These are phyloP conservation scores for Elongisporangium prolatum DNA, from an alignment of 352 stramenopile genomes.

Conservation along the genomic window DNA sequence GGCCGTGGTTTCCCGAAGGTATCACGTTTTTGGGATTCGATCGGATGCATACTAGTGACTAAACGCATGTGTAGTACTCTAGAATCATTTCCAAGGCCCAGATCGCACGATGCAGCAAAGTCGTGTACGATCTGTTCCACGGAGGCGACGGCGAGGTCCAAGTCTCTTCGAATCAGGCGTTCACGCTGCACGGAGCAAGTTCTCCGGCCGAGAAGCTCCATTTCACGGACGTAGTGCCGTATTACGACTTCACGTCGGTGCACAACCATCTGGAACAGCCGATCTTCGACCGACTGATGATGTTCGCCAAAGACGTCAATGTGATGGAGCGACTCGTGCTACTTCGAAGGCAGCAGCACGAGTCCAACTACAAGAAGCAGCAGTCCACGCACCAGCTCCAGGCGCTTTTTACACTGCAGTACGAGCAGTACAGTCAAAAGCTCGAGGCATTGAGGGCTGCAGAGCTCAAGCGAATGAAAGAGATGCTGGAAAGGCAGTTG, in stretches of 20 bases:
- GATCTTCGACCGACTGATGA: slow-evolving; percentile 55
- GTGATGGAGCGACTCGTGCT: slow-evolving; percentile 48
- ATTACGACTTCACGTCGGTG: slow-evolving; percentile 46
- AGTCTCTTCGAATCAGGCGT: slow-evolving; percentile 36
- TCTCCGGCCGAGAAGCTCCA: slow-evolving; percentile 46
- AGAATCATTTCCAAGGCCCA: slow-evolving; percentile 45
- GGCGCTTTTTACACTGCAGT: slow-evolving; percentile 40
- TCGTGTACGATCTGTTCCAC: slow-evolving; percentile 48
- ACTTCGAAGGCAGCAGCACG: slow-evolving; percentile 43
- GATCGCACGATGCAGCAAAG: slow-evolving; percentile 39
- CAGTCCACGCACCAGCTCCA: slow-evolving; percentile 41
- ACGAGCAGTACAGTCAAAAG: slow-evolving; percentile 23
- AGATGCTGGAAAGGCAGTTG: slow-evolving; percentile 40
- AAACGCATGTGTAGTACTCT: slow-evolving; percentile 47
- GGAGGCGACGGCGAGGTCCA: slow-evolving; percentile 16
- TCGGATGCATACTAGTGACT: no score
- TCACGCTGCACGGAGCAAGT: slow-evolving; percentile 35
- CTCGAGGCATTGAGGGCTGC: slow-evolving; percentile 30
- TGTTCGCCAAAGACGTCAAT: slow-evolving; percentile 61
- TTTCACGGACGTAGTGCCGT: slow-evolving; percentile 51
- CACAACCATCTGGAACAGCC: slow-evolving; percentile 74
- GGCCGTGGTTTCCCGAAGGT: slow-evolving; percentile 63
- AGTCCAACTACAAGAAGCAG: slow-evolving; percentile 47
- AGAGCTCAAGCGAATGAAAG: slow-evolving; percentile 38
- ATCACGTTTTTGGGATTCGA: no score